Evolutionary conservation across 495 filamentous ascomycete species (phyloP).

Genomic region (Podospora tetraspora): DNA sequence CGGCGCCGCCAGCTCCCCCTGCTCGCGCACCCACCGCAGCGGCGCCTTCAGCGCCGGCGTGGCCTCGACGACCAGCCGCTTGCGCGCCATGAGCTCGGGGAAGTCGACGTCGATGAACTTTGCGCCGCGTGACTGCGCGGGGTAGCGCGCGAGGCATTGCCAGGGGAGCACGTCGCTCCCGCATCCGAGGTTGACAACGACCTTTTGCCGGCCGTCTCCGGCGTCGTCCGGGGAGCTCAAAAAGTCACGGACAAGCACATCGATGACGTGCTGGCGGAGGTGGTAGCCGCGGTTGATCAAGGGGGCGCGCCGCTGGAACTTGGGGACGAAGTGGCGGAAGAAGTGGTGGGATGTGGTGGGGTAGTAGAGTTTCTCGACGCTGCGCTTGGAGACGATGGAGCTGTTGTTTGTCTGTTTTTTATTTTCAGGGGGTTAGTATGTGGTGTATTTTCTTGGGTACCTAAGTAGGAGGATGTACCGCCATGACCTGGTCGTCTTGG

Average conservation of each 20-base stretch:
- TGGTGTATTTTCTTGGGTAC: neutral
- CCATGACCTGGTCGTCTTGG: constrained; percentile 66
- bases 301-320: constrained; percentile 71
- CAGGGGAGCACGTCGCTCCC: constrained; percentile 92
- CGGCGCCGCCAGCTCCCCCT: constrained; percentile 20
- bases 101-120: constrained; percentile 88
- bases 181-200: constrained; percentile 82
- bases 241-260: constrained; percentile 65
- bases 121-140: constrained; percentile 45
- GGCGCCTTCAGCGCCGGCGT: constrained; percentile 51
- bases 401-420: constrained; percentile 71
- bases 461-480: constrained; percentile 40
- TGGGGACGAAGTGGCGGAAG: constrained; percentile 81
- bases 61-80: constrained; percentile 58
- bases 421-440: neutral
- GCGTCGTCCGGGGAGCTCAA: constrained; percentile 46
- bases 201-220: constrained; percentile 49
- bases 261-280: constrained; percentile 76
- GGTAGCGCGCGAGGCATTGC: constrained; percentile 65
- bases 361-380: constrained; percentile 79
- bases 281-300: constrained; percentile 86
- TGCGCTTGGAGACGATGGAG: constrained; percentile 85
- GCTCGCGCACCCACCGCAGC: constrained; percentile 14
- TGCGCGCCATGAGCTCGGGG: constrained; percentile 69
- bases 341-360: constrained; percentile 62